Percentiles rank a stretch among this genome's conserved stretches.
phyloP scores from a whole-genome alignment of 2,329 filamentous ascomycete species.

The Aspergillus sp. region DNA sequence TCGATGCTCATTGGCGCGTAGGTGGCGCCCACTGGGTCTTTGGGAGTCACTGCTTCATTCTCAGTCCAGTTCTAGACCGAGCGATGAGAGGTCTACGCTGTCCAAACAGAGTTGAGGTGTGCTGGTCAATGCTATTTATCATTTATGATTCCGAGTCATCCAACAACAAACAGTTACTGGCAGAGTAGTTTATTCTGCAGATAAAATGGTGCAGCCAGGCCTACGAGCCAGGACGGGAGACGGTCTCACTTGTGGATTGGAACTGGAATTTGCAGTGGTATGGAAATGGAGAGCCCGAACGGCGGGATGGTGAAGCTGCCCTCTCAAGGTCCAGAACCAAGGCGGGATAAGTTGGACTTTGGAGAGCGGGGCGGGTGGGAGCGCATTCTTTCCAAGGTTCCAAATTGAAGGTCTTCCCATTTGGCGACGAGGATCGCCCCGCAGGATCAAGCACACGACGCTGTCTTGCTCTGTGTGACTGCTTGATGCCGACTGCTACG shows the following conservation, averaged over 20 bases:
- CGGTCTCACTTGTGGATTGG: not conserved
- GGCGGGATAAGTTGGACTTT: not conserved
- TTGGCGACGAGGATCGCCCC: not conserved
- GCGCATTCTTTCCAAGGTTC: not conserved
- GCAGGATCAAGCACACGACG: not conserved
- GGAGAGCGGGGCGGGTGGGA: not conserved
- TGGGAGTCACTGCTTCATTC: not conserved
- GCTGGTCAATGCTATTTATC: no score
- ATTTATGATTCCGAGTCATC: no score
- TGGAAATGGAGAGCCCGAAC: not conserved
- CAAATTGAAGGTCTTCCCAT: no score
- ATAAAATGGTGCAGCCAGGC: not conserved
- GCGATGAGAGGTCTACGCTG: not conserved
- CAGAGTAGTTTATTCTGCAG: not conserved
- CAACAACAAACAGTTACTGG: no score
- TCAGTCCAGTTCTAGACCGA: conserved; percentile 12
- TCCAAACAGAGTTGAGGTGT: not conserved
- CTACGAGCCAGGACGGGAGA: not conserved
- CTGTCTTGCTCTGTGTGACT: no score
- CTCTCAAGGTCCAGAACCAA: not conserved
- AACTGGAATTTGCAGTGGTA: not conserved
- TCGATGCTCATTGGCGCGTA: conserved; percentile 10
- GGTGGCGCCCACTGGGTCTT: not conserved
- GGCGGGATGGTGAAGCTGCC: no score
- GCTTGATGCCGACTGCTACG: no score